Conservation (phyloP, 208 protist species). For the Porcisia hertigi region DNA sequence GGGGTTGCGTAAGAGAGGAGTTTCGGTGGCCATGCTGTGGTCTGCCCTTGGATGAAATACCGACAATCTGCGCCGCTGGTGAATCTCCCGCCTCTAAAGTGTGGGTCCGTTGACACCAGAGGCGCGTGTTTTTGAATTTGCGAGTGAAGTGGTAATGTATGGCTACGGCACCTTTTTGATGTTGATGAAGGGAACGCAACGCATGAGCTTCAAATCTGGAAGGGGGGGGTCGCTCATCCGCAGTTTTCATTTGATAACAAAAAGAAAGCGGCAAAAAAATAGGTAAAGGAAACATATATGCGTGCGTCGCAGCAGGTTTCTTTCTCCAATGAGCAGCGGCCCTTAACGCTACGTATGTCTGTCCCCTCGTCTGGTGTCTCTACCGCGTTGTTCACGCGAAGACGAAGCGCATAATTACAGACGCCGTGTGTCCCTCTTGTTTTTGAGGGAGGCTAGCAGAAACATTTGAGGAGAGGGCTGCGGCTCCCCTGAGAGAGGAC, state of each 20-base stretch:
- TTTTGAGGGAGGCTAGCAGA: too few species aligned
- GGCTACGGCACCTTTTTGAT: background rate
- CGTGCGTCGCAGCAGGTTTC: background rate
- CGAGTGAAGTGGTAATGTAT: background rate
- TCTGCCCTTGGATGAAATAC: too few species aligned
- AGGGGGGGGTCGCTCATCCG: background rate
- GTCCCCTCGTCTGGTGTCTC: background rate
- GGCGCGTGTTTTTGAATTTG: too few species aligned
- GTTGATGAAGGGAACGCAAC: background rate
- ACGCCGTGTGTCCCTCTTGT: background rate
- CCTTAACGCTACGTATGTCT: background rate
- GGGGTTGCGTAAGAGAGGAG: too few species aligned
- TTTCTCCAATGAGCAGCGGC: background rate
- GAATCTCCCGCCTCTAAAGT: too few species aligned
- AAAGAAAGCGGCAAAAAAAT: background rate
- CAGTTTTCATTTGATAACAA: background rate
- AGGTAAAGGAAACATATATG: background rate
- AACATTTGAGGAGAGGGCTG: too few species aligned
- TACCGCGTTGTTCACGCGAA: background rate
- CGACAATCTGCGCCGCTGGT: too few species aligned
- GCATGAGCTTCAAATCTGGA: background rate
- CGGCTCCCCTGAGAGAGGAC: too few species aligned
- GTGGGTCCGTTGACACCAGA: too few species aligned
- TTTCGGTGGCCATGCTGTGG: too few species aligned
- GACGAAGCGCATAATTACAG: background rate